Base-by-base conservation (phyloP, 805 yeast species). In the Candida ortonii region DNA sequence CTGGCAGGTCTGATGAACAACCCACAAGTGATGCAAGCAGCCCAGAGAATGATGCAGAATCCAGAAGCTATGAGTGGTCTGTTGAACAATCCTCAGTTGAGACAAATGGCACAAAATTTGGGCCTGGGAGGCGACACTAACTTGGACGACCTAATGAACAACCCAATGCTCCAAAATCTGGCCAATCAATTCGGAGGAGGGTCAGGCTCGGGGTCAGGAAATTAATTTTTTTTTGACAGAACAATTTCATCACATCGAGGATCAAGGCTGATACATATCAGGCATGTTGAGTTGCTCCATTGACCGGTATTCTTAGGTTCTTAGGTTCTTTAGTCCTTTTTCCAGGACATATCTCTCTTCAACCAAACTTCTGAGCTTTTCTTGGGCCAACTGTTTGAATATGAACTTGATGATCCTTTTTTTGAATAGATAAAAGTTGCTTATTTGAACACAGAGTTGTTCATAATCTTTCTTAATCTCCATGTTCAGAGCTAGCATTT, bases 21-120 rank as follows among this genome's bases (percentile, higher is more conserved):
- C 62, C 98, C 98, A n/a, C 90, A 81, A 62, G 61, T 90, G 42
- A 82, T 82, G 82, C 84, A 81, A 61, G 88, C 88, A 59, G 95
- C 95, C 27, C 89, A 84, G 62, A 74, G 75, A 54, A 70, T 87
- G 78, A 85, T 87, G 96, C 76, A 78, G 34, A 79, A 88, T 57
- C 96, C 97, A 22, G 71, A 66, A 22, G 86, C 93, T 30, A 64
- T 88, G 69, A 68, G 65, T 41, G 76, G 78, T 30, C 64, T 89
- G 56, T 75, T 89, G 85, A 76, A 65, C 60, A 84, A 86, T 60
- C 96, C 96, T 13, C 75, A 79, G 47, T 56, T 88, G 17, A 78
- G 78, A 55, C 82, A 80, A 57, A 84, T 89, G 95, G 96, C 96
- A 28, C 77, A 78, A 47, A 75, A 70, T 39, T 68, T 86, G 59